Evolutionary conservation across 2,329 filamentous ascomycete species (phyloP), one percentile per base, ranked within the genome.

Genomic region (Dactylellina haptotyla): DNA sequence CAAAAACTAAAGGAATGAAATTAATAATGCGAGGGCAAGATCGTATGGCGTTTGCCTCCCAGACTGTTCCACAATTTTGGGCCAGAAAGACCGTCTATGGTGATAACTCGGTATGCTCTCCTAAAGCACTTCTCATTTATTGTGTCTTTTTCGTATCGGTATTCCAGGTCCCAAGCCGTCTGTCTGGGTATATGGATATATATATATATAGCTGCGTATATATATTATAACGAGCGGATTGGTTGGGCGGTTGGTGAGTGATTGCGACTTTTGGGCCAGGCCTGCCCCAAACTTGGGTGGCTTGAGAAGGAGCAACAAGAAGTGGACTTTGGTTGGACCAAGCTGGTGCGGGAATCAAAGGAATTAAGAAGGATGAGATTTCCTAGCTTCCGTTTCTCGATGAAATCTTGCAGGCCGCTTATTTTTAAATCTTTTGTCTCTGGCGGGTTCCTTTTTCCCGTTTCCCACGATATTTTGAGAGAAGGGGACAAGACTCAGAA

Each of bases 351-450:
- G 59, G 53, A 65, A 65, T 59, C 59, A 20, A 51, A 61, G 43
- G 53, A 37, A 54, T 61, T 59, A 65, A 64, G 53, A 64, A 59
- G 59, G 37, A 39, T 37, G 54, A 59, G 50, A 65, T 64, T 12
- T n/a, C 65, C 43, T 65, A 59, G 59, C 67, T 65, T 72, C 59
- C 66, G 16, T 59, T 53, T 72, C 67, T 43, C 65, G 66, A 41
- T 64, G 57, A 61, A 50, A 65, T 72, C 67, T 65, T 72, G 67
- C 67, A 72, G 67, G 53, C 50, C 58, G 39, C 53, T 59, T n/a
- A n/a, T n/a, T n/a, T n/a, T n/a, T n/a, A n/a, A n/a, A n/a, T n/a
- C n/a, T n/a, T n/a, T n/a, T n/a, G n/a, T n/a, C n/a, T n/a, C n/a
- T n/a, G n/a, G n/a, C n/a, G n/a, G n/a, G n/a, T 63, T 72, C 50